Base-by-base conservation (phyloP, 352 stramenopile genomes). In the Saprolegnia diclina region DNA sequence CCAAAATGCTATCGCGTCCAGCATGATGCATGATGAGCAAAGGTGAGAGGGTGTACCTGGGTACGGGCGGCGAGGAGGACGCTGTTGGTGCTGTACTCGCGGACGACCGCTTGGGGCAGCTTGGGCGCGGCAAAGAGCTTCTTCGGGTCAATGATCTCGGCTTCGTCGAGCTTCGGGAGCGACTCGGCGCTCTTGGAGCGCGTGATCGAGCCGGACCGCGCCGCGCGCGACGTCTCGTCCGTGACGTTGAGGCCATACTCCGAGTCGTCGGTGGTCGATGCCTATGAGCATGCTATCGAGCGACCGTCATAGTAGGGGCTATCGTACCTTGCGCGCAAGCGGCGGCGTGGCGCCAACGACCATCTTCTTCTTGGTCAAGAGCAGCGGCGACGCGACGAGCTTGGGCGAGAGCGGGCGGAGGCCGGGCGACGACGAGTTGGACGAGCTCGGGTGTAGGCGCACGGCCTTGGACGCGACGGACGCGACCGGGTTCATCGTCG, bases 31-130 rank as follows among this genome's bases (percentile, higher is more conserved):
- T 40, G 22, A 24, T 35, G 10, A 59, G 19, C n/a, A 42, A 40
- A 9, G 19, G 38, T 5, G 24, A 56, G 18, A 24, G n/a, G 63
- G 7, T 5, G 37, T 55, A 70, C 63, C 63, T 94, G 82, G 67
- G 85, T 92, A 11, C 83, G 90, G 5, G 85, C 85, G 18, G 85
- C 85, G 21, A 94, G 72, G 37, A 94, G 63, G 26, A 94, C 82
- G 21, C 81, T 90, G 35, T 78, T 89, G 44, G 82, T 74, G n/a
- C 83, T 83, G 5, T 72, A 74, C 44, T 90, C 82, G 68, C 57
- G 57, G 3, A 85, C 78, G 37, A 91, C 71, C 71, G 87, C 88
- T 71, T 88, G 82, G n/a, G 75, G 73, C 70, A 89, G 88, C 76
- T 91, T 91, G 38, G 85, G 77, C 24, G 42, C 67, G 11, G 56